Evolutionary conservation across 2,329 filamentous ascomycete species (phyloP).

Genomic region (Penicillium psychrosexuale): DNA sequence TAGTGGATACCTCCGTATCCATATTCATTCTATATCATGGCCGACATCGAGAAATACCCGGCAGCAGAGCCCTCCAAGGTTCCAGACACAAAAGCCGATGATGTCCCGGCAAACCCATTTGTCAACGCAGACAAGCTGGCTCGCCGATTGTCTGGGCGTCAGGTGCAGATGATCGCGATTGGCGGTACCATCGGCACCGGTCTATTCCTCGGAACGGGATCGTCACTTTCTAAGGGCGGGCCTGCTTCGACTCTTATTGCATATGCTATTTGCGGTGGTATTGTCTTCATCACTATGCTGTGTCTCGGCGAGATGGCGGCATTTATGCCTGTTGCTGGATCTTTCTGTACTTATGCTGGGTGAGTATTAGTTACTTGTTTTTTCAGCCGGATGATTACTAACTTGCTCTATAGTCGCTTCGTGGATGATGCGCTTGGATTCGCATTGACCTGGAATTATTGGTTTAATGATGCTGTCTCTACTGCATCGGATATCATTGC

Average conservation of each 20-base stretch:
- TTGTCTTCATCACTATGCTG: slow-evolving; percentile 60
- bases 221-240: slow-evolving; percentile 58
- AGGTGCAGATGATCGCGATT: slow-evolving; percentile 65
- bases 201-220: slow-evolving; percentile 61
- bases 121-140: slow-evolving; percentile 49
- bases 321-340: slow-evolving; percentile 54
- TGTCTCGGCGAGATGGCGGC: slow-evolving; percentile 61
- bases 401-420: slow-evolving; percentile 34
- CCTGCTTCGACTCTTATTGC: slow-evolving; percentile 58
- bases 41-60: slow-evolving; percentile 28
- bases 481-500: slow-evolving; percentile 61
- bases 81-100: slow-evolving; percentile 11
- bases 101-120: slow-evolving; percentile 13
- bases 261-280: slow-evolving; percentile 56
- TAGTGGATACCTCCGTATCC: neutral
- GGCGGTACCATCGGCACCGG: slow-evolving; percentile 52
- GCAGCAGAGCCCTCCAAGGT: slow-evolving; percentile 10
- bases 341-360: slow-evolving; percentile 56
- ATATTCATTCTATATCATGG: slow-evolving; percentile 6
- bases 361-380: slow-evolving; percentile 23
- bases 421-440: slow-evolving; percentile 47
- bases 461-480: slow-evolving; percentile 64
- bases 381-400: neutral
- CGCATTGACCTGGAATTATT: slow-evolving; percentile 50
- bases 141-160: slow-evolving; percentile 58